Base-by-base conservation (phyloP, 2,329 filamentous ascomycete species). In the Nemania abortiva region DNA sequence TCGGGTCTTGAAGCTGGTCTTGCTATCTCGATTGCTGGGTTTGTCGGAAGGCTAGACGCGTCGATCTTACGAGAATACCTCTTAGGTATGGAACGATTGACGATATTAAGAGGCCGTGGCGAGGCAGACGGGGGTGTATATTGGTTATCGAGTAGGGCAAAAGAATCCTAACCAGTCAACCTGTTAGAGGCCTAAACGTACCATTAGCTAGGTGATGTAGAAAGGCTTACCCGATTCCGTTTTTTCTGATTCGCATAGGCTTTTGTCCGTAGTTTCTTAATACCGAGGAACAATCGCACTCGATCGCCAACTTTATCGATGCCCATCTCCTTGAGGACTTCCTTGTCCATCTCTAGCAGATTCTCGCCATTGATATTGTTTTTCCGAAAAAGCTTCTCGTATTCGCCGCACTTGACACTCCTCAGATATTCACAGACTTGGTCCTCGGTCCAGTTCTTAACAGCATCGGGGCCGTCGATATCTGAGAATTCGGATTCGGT, bases 331-430 rank as follows among this genome's bases (percentile, higher is more conserved):
- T 97, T 97, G 72, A 99, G 86, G 49, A 97, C 94, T 65, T 94
- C 91, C 84, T 97, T 97, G 81, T 99, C 96, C 86, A 98, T 95
- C 82, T 99, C 96, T 74, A 99, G 87, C 53, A 99, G 85, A 78
- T 97, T 98, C 83, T 98, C 94, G 76, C 96, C 96, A 79, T 96
- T 99, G 84, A 99, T 98, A 81, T 98, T 93, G 80, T 99, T 97
- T 78, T 90, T 90, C 82, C 92, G 83, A 82, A 98, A 98, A 29
- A 97, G 82, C 77, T 92, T 90, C 79, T 97, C 94, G 82, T 99
- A 98, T 79, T 98, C 94, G 74, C 91, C 91, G 78, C 95, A 98
- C 78, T 97, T 95, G 79, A 99, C 95, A 75, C 90, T 94, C 76
- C 91, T 88, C 71, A 99, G 86, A 87, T 97, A 99, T 60, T 97